Conservation (phyloP, 1,284 basidiomycete species). For the Exobasidium cylindrosporum region DNA sequence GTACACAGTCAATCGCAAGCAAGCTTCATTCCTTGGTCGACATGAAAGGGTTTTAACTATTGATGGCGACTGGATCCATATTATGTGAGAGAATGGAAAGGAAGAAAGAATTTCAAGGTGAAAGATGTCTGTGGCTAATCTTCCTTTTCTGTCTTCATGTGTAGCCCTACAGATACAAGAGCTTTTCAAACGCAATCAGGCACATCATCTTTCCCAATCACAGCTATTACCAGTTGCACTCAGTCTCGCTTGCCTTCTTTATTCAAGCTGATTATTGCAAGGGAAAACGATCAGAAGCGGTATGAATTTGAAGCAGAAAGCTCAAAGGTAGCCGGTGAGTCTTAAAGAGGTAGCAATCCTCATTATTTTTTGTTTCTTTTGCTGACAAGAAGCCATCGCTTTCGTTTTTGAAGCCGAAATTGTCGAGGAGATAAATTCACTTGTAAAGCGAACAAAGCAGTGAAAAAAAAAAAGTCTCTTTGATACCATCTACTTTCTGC, state of each 20-base stretch:
- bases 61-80: slow-evolving; percentile 88
- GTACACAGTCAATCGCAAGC: slow-evolving; percentile 91
- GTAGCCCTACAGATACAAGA: slow-evolving; percentile 33
- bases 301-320: slow-evolving; percentile 98
- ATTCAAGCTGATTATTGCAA: slow-evolving; percentile 78
- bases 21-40: slow-evolving; percentile 73
- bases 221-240: slow-evolving; percentile 77
- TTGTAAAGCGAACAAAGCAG: background rate
- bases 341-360: slow-evolving; percentile 39
- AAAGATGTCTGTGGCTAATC: background rate
- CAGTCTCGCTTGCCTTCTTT: slow-evolving; percentile 74
- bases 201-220: slow-evolving; percentile 83
- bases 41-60: slow-evolving; percentile 89
- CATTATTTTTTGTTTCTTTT: too few relatives aligned
- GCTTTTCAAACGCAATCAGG: slow-evolving; percentile 28
- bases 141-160: background rate
- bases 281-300: slow-evolving; percentile 71
- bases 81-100: slow-evolving; percentile 58
- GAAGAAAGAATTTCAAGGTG: slow-evolving; percentile 44
- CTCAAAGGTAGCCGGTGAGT: slow-evolving; percentile 71
- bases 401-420: slow-evolving; percentile 6
- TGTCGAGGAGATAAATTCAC: slow-evolving; percentile 7
- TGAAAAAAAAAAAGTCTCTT: background rate
- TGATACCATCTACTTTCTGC: background rate
- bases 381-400: background rate